Base-by-base conservation (phyloP, 352 stramenopile genomes). In the Thalassiosira ordinaria region DNA sequence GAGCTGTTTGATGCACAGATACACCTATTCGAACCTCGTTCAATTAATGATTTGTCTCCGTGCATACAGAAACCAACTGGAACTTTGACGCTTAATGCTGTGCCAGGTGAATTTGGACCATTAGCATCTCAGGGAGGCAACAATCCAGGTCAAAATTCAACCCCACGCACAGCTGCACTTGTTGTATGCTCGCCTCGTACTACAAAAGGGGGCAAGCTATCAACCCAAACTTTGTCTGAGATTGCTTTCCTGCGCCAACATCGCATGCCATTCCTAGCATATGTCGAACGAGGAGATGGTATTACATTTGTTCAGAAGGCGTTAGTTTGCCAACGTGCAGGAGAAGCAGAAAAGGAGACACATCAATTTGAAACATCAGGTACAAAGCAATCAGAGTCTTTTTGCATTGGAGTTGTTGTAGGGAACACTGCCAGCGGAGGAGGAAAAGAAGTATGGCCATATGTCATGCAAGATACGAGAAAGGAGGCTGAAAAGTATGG, bases 301-400 rank as follows among this genome's bases (percentile, higher is more conserved):
- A 74, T 92, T 20, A 90, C 81, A 0, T 95, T 93, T 75, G 82
- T 87, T 14, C 66, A 86, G 47, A 95, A 95, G 68, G 87, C 85
- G 1, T 56, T 86, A 18, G 49, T 76, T 26, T 90, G 88, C 27
- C 85, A 95, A 74, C 20, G 84, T 37, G 74, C 77, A 39, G 88
- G 87, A 44, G 81, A 87, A 18, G 7, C 33, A 11, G 85, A 74
- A 3, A 53, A 77, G 14, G 16, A 57, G 20, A 29, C 35, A n/a
- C n/a, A n/a, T n/a, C n/a, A n/a, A n/a, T n/a, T n/a, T 13, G 35
- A 60, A 39, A 37, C 9, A 22, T 27, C 37, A 7, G 27, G 55
- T 33, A 16, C 2, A 39, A 16, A n/a, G n/a, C n/a, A 14, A 53
- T 37, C 22, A 35, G 7, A 44, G 0, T 73, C 61, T 29, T 16